A percentile compares a stretch with the other conserved stretches of the same genome.
phyloP scores from a whole-genome alignment of 108 stramenopile genomes.

The Fragilariopsis cylindrus region DNA sequence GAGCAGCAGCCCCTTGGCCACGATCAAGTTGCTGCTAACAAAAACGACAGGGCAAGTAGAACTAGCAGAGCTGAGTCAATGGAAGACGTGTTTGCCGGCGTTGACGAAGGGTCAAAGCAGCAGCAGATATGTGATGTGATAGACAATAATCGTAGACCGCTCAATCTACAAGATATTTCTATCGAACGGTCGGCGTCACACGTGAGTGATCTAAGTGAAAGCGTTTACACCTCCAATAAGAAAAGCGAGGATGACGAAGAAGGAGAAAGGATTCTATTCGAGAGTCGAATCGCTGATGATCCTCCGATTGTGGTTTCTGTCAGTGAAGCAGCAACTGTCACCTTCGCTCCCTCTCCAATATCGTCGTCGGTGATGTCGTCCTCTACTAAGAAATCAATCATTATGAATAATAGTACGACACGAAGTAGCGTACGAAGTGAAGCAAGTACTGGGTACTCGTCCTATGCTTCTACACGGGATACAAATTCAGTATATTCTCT shows the following conservation, averaged over 20 bases:
- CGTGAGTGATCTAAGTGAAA: conserved; percentile 30
- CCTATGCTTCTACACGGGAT: neutral
- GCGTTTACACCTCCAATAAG: conserved; percentile 13
- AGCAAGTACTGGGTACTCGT: neutral
- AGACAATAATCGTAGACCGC: neutral
- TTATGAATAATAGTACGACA: neutral
- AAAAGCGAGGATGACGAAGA: neutral
- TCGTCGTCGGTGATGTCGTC: neutral
- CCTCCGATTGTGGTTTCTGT: neutral
- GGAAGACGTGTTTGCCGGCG: conserved; percentile 30
- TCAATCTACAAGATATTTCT: neutral
- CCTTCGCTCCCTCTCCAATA: neutral
- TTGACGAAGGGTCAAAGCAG: conserved; percentile 13
- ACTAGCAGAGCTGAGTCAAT: neutral
- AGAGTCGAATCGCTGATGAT: neutral
- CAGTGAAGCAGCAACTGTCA: neutral
- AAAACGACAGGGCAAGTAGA: neutral
- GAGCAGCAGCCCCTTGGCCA: neutral
- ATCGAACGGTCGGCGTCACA: conserved; percentile 8
- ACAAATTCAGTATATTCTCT: neutral
- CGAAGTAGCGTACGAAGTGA: neutral
- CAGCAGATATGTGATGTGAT: neutral
- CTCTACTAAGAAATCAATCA: neutral
- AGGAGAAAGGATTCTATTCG: neutral
- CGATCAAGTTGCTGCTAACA: no score